These are phyloP conservation scores for Zygnema cylindricum DNA, from an alignment of 139 green algal species.

Conservation along the genomic window DNA sequence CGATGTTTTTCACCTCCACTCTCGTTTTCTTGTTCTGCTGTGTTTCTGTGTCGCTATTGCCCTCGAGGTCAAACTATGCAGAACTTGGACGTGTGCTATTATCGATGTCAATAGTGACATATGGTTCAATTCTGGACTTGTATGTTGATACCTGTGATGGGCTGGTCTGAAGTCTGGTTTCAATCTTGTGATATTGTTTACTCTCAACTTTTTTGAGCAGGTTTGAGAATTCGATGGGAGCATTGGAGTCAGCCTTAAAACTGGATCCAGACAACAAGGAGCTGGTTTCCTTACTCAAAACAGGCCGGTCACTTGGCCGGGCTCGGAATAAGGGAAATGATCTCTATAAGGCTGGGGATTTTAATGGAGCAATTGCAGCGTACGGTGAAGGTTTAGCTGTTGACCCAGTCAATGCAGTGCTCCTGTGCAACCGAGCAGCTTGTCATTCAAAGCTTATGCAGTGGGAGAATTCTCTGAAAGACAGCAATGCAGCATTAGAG, in stretches of 20 bases:
- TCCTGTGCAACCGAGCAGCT: constrained; percentile 50
- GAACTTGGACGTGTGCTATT: no score
- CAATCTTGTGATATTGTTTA: no score
- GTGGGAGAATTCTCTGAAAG: constrained; percentile 40
- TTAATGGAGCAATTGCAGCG: constrained; percentile 63
- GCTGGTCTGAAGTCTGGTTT: no score
- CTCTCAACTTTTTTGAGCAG: no score
- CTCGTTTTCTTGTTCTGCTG: background rate
- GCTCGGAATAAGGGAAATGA: constrained; percentile 80
- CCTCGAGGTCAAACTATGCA: no score
- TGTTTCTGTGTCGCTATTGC: no score
- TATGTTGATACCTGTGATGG: background rate
- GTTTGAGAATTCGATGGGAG: constrained; percentile 28
- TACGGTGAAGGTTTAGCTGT: constrained; percentile 69
- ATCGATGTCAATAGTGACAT: no score
- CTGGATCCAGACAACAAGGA: constrained; percentile 24
- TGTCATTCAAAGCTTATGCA: constrained; percentile 37
- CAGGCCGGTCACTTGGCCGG: constrained; percentile 66
- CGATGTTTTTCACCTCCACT: background rate
- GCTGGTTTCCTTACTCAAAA: background rate
- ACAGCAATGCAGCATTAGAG: constrained; percentile 30
- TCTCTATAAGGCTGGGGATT: constrained; percentile 76
- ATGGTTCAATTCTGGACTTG: background rate
- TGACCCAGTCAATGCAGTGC: constrained; percentile 57
- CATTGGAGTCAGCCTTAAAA: constrained; percentile 10